Evolutionary conservation across 2,329 filamentous ascomycete species (phyloP), one percentile per base, ranked within the genome.

Genomic region (Leptoxyphium fumago): DNA sequence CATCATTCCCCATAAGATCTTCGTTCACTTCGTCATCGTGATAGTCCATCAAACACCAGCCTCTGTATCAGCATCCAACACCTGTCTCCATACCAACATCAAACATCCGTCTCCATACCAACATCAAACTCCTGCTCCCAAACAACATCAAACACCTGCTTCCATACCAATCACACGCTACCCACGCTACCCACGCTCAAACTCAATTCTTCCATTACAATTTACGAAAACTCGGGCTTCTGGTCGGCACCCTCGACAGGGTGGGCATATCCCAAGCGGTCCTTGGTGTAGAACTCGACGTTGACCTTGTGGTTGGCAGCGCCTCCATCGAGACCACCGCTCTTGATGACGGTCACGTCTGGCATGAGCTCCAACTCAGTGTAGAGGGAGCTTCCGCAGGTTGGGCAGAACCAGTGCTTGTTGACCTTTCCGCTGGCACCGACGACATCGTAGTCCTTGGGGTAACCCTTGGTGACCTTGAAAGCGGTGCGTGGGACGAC

Each of bases 371-470:
- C 73, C 21, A 74, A 60, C 53, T 70, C 63, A 9, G 69, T 73
- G 53, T 70, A 75, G 18, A 75, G 50, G 43, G 65, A 62, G 1
- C 65, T 71, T 14, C 73, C 73, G 50, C 73, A 76, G 46, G 55
- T 68, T 13, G 57, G 48, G 53, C 73, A 75, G 63, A 76, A 76
- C 60, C 66, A 74, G 52, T 74, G 72, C 49, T 67, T 69, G 59
- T 75, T 75, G 47, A 67, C 61, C 53, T 75, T 75, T 28, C 73
- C 73, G 0, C 68, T 71, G 30, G 55, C 64, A 2, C 72, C 73
- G 0, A 53, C 60, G 13, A 59, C 56, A 47, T 74, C 70, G 53
- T 65, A 75, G 28, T 62, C 52, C 48, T 67, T 71, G 11, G 70
- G 68, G 4, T 58, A 61, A 29, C 72, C 72, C 52, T 72, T 69